Evolutionary conservation across 805 yeast genomes (phyloP), one percentile per base, ranked within the genome.

Genomic region (Candida khao-thaluensis): DNA sequence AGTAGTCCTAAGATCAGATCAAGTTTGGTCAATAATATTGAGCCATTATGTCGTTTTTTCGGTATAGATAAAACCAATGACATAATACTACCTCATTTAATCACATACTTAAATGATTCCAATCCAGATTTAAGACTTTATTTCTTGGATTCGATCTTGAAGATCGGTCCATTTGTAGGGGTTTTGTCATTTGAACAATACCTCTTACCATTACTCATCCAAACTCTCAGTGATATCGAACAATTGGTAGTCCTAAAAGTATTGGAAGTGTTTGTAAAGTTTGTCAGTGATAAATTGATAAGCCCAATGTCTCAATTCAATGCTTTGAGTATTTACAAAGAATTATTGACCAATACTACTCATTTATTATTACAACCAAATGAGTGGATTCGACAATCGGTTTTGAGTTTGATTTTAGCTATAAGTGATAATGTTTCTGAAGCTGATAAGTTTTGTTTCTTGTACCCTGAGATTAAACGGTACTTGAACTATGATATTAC

Each of bases 61-160:
- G 96, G 96, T 0, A 79, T 82, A 40, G 95, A 87, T 39, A 85
- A 81, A 49, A 84, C 96, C 0, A 90, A 86, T 53, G 98, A 93
- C 56, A 69, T 93, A 28, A 80, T 93, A 16, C 62, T 93, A 33
- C 89, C 96, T 31, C 98, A 93, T 64, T 66, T 90, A 40, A 90
- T 93, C 30, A 90, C 98, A 0, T 93, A 89, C 53, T 63, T 93
- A 46, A 93, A 93, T 58, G 96, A 90, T 54, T 72, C 79, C 40
- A 79, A 81, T 52, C 65, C 82, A 0, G 73, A 78, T 15, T 65
- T 93, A 16, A 69, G 95, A 43, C 64, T 85, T 20, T 79, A 81
- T 4, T 81, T 93, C 50, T 80, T 91, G 25, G 74, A 79, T 29
- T 72, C 88, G 6, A 76, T 90, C 8, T 72, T 88, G 1, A 79